Evolutionary conservation across 805 yeast species (phyloP), one percentile per base, ranked within the genome.

Genomic region (Saccharomycopsis sp.): DNA sequence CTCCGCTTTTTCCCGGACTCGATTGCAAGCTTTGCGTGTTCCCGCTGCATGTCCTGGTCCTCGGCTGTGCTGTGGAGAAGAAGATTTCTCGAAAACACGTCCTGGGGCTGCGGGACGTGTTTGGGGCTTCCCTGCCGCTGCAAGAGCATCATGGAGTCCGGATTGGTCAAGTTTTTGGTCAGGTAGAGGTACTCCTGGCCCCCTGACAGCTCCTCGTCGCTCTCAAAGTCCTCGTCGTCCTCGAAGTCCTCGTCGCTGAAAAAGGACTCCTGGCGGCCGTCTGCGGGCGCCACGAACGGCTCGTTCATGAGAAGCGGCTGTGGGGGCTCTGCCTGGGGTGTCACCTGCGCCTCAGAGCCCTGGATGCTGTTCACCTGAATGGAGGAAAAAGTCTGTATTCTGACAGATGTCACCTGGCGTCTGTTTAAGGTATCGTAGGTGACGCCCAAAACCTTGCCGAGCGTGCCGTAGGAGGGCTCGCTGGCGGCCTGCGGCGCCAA

Each of bases 101-200:
- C 55, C 23, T 15, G 18, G 15, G 55, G 55, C 21, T 52, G 34
- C 15, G 21, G 34, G 20, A 14, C 23, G 21, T 34, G 18, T n/a
- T 12, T 20, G 14, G 37, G 24, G 14, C 20, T 12, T 16, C 20
- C n/a, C 18, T 37, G 21, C 4, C 29, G 4, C 34, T 24, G 21
- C 15, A 44, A 20, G 7, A 44, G 48, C 16, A 44, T 5, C 21
- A 20, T 41, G n/a, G 23, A 24, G 14, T 52, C 50, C 4, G 50
- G 50, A 34, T 41, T 40, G n/a, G 24, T 24, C 50, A 52, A 40
- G 23, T n/a, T 24, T 40, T 20, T 34, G 2, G 55, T 29, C 21
- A 50, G 24, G 15, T 37, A 52, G 15, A 52, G 37, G 24, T 52
- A 44, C 14, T 53, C 56, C 14, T 53, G 52, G 24, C 12, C n/a